These are phyloP conservation scores for Elsinoe arachidis DNA, from an alignment of 2,329 filamentous ascomycete genomes.

Conservation along the genomic window DNA sequence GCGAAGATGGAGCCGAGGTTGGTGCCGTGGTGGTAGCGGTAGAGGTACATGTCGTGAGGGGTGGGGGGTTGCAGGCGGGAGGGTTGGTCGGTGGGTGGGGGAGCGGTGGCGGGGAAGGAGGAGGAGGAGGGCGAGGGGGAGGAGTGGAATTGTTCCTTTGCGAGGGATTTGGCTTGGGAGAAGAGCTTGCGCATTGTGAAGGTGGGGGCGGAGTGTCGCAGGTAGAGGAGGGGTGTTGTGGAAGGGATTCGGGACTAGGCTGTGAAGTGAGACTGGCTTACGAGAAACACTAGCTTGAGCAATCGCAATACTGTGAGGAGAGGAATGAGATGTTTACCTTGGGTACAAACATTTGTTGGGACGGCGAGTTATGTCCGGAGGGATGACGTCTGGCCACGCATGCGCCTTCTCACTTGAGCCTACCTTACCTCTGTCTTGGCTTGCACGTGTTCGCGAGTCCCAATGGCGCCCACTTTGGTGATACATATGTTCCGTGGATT, in stretches of 20 bases:
- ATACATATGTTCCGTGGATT: background rate
- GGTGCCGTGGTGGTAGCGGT: slow-evolving; percentile 51
- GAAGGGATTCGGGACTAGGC: background rate
- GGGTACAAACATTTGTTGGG: background rate
- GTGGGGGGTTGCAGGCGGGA: slow-evolving; percentile 31
- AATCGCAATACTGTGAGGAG: too few relatives aligned
- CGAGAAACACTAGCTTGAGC: too few relatives aligned
- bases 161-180: slow-evolving; percentile 5
- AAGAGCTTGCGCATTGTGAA: slow-evolving; percentile 4
- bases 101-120: background rate
- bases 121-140: background rate
- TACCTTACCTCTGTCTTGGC: slow-evolving; percentile 3
- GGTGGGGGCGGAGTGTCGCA: background rate
- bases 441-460: background rate
- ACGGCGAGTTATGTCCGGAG: slow-evolving; percentile 1
- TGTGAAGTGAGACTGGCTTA: background rate
- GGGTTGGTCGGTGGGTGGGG: slow-evolving; percentile 16
- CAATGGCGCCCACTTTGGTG: background rate
- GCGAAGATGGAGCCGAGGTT: slow-evolving; percentile 53
- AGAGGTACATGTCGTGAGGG: slow-evolving; percentile 39
- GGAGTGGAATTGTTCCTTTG: slow-evolving; percentile 1
- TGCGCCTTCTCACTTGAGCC: background rate
- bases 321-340: background rate
- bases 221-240: background rate
- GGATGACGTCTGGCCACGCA: background rate